These are phyloP conservation scores for Dothiorella sarmentorum DNA, from an alignment of 2,329 filamentous ascomycete species.

Conservation along the genomic window DNA sequence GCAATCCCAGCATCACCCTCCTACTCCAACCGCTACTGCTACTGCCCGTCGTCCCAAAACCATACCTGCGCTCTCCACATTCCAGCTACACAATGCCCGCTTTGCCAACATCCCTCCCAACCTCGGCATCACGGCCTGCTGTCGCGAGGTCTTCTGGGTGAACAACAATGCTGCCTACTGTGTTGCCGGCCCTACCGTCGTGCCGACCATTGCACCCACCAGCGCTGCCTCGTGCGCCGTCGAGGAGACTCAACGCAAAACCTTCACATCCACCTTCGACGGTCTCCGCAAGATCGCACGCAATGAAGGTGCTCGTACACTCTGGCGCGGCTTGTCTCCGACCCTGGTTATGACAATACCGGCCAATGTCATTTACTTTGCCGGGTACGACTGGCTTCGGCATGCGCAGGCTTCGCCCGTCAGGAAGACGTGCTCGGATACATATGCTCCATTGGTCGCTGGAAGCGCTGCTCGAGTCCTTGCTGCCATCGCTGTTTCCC, in stretches of 20 bases:
- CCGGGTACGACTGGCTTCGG: slow-evolving; percentile 93
- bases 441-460: slow-evolving; percentile 74
- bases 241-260: slow-evolving; percentile 77
- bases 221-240: slow-evolving; percentile 70
- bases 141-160: slow-evolving; percentile 94
- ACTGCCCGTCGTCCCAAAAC: slow-evolving; percentile 34
- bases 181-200: slow-evolving; percentile 56
- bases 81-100: slow-evolving; percentile 32
- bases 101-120: slow-evolving; percentile 74
- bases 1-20: slow-evolving; percentile 71
- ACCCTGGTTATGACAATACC: slow-evolving; percentile 92
- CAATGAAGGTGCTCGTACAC: slow-evolving; percentile 79
- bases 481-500: slow-evolving; percentile 78
- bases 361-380: slow-evolving; percentile 97
- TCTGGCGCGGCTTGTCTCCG: slow-evolving; percentile 93
- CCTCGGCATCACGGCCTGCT: slow-evolving; percentile 90
- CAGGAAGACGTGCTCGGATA: slow-evolving; percentile 52
- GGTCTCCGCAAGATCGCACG: slow-evolving; percentile 90
- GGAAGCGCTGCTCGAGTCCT: slow-evolving; percentile 74
- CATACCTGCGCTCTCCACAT: slow-evolving; percentile 36
- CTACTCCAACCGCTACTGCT: slow-evolving; percentile 43
- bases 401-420: slow-evolving; percentile 72
- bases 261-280: slow-evolving; percentile 87
- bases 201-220: slow-evolving; percentile 38
- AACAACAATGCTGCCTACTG: slow-evolving; percentile 81